Conservation (phyloP, 2,329 filamentous ascomycete species). For the Trichoderma koningii region DNA sequence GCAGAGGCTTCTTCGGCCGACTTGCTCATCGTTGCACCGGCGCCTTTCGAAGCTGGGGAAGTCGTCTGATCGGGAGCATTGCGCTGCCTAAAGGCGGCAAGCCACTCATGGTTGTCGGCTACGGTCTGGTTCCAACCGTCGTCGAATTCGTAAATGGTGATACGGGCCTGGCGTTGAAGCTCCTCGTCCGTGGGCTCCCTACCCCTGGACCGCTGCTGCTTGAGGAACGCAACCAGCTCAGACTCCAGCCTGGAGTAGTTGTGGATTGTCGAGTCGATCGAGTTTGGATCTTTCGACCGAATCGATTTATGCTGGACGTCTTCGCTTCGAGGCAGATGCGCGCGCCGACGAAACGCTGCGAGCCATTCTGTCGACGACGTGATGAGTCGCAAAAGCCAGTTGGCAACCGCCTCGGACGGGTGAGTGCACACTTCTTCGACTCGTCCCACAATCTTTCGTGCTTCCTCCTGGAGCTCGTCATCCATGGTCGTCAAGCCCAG, state of each 20-base stretch:
- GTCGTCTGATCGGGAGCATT: conserved; percentile 38
- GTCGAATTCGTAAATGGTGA: conserved; percentile 64
- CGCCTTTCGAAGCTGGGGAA: not conserved
- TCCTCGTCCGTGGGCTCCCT: conserved; percentile 55
- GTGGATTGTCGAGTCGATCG: conserved; percentile 62
- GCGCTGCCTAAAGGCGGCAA: conserved; percentile 54
- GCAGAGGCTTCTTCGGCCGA: not conserved
- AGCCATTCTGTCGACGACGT: conserved; percentile 57
- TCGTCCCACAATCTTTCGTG: conserved; percentile 59
- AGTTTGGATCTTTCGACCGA: conserved; percentile 55
- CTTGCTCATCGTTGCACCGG: not conserved
- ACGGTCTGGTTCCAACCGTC: conserved; percentile 67
- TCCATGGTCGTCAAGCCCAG: conserved; percentile 63
- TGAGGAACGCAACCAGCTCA: conserved; percentile 57
- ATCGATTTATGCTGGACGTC: conserved; percentile 53
- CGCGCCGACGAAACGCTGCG: conserved; percentile 56
- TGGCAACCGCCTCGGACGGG: conserved; percentile 53
- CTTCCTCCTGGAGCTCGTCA: conserved; percentile 60
- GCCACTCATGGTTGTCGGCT: conserved; percentile 58
- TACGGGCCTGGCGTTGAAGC: conserved; percentile 58
- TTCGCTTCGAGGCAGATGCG: conserved; percentile 58
- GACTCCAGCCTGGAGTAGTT: conserved; percentile 58
- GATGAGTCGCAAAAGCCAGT: conserved; percentile 59
- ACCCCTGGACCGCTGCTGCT: conserved; percentile 48
- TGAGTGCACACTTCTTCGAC: conserved; percentile 55